phyloP scores from a whole-genome alignment of 345 rosid genomes.

The Dimocarpus longan region DNA sequence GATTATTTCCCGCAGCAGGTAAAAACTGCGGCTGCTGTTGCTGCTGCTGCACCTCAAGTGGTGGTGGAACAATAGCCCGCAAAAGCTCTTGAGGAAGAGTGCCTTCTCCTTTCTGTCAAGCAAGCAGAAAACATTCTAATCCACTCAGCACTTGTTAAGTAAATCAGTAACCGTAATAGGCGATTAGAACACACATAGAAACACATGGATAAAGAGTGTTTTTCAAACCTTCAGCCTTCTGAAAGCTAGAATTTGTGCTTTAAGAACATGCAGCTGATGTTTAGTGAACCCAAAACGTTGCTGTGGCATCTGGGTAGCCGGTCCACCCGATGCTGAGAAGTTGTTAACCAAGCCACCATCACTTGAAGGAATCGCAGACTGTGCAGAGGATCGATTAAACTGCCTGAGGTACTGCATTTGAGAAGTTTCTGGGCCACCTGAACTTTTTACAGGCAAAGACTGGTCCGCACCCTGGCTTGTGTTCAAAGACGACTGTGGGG shows the following conservation, averaged over 20 bases:
- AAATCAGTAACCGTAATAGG: not conserved
- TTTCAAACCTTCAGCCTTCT: slow-evolving; percentile 82
- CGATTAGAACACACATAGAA: not conserved
- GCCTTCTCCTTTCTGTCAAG: slow-evolving; percentile 89
- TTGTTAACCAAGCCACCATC: slow-evolving; percentile 48
- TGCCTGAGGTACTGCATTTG: slow-evolving; percentile 74
- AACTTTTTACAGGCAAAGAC: slow-evolving; percentile 52
- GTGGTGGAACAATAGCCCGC: slow-evolving; percentile 86
- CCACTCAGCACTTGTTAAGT: slow-evolving; percentile 8
- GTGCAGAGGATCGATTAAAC: slow-evolving; percentile 58
- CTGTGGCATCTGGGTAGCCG: slow-evolving; percentile 52
- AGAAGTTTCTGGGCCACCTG: slow-evolving; percentile 51
- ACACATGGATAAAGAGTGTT: slow-evolving; percentile 19
- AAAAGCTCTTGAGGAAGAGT: slow-evolving; percentile 94
- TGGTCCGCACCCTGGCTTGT: slow-evolving; percentile 58
- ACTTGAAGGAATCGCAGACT: slow-evolving; percentile 48
- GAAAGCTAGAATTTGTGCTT: slow-evolving; percentile 97
- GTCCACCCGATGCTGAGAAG: slow-evolving; percentile 52
- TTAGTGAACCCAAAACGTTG: slow-evolving; percentile 79
- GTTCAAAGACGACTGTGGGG: slow-evolving; percentile 63
- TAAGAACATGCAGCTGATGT: slow-evolving; percentile 95
- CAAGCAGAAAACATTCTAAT: slow-evolving; percentile 26
- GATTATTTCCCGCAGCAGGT: slow-evolving; percentile 59
- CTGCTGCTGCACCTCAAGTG: slow-evolving; percentile 75
- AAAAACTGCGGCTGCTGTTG: slow-evolving; percentile 40